A percentile compares a stretch with the other conserved stretches of the same genome.
These are phyloP conservation scores for Cephalotrichum gorgonifer DNA, from an alignment of 2,329 filamentous ascomycete species.

Conservation along the genomic window DNA sequence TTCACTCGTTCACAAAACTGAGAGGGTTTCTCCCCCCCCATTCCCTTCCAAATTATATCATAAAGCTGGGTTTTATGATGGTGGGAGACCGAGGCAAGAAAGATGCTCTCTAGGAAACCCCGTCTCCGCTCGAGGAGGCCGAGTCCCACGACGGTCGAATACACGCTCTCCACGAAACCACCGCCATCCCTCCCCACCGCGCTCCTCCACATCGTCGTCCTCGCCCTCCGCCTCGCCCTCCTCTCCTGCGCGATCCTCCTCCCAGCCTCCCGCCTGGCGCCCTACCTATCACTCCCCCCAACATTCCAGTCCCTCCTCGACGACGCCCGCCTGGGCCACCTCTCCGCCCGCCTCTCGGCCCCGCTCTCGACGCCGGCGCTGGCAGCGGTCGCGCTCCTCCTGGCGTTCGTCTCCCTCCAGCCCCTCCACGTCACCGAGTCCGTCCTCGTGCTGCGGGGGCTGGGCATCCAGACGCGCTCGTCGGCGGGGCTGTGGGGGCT, in stretches of 20 bases:
- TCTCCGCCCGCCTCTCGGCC: slow-evolving; percentile 20
- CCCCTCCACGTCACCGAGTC: slow-evolving; percentile 61
- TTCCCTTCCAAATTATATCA: too few species aligned
- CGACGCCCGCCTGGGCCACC: slow-evolving; percentile 15
- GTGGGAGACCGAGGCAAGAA: slow-evolving; percentile 6
- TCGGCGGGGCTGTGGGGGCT: not conserved
- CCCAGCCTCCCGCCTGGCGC: slow-evolving; percentile 7
- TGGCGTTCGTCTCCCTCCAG: slow-evolving; percentile 30
- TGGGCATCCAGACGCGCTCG: slow-evolving; percentile 72
- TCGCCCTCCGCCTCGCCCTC: slow-evolving; percentile 30
- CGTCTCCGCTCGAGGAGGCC: slow-evolving; percentile 56
- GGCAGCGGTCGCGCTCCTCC: slow-evolving; percentile 21
- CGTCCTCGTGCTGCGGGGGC: slow-evolving; percentile 73
- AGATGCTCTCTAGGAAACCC: slow-evolving; percentile 53
- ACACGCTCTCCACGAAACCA: slow-evolving; percentile 77
- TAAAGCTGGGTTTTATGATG: too few species aligned
- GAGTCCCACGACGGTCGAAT: slow-evolving; percentile 83
- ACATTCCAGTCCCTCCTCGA: slow-evolving; percentile 11
- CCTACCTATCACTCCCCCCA: slow-evolving; percentile 9
- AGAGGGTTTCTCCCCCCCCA: too few species aligned
- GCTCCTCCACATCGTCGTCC: slow-evolving; percentile 30
- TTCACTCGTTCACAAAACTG: not conserved
- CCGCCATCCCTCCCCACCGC: slow-evolving; percentile 36
- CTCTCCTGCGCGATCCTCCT: slow-evolving; percentile 21
- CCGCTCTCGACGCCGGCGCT: slow-evolving; percentile 28